These are phyloP conservation scores for Trichoderma asperelloides DNA, from an alignment of 495 filamentous ascomycete species.

Conservation along the genomic window DNA sequence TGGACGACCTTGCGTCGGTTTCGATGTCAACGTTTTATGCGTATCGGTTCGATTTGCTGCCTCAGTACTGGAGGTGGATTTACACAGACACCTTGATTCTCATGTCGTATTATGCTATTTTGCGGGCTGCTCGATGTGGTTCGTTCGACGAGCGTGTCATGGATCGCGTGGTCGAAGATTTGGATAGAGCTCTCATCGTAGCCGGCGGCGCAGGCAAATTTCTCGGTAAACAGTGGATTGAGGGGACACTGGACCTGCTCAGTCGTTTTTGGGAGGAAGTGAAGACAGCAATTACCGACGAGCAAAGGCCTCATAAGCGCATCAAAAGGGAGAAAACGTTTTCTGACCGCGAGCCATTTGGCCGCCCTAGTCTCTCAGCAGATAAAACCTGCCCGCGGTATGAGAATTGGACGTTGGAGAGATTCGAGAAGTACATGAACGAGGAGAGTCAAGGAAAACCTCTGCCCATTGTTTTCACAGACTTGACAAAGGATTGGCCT, in stretches of 20 bases:
- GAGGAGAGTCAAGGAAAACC: slow-evolving; percentile 22
- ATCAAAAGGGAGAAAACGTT: background rate
- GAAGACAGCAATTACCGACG: background rate
- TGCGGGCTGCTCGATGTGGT: slow-evolving; percentile 9
- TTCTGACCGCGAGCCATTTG: background rate
- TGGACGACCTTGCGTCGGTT: slow-evolving; percentile 5
- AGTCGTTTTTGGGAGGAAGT: slow-evolving; percentile 7
- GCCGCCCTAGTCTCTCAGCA: background rate
- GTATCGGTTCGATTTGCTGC: slow-evolving; percentile 9
- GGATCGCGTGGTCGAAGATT: slow-evolving; percentile 45
- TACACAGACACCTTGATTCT: slow-evolving; percentile 11
- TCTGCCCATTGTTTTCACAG: slow-evolving; percentile 61
- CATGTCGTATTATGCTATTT: background rate
- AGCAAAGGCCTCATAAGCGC: slow-evolving; percentile 19
- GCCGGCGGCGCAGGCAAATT: slow-evolving; percentile 53
- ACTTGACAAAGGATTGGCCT: slow-evolving; percentile 63
- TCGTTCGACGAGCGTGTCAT: slow-evolving; percentile 24
- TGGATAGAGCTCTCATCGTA: slow-evolving; percentile 79
- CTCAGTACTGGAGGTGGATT: slow-evolving; percentile 8
- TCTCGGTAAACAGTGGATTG: slow-evolving; percentile 51
- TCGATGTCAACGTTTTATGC: slow-evolving; percentile 8
- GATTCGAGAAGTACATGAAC: slow-evolving; percentile 56
- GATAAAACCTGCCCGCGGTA: slow-evolving; percentile 12
- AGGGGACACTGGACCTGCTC: slow-evolving; percentile 41
- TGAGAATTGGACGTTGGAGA: slow-evolving; percentile 42